Conservation (phyloP, 495 filamentous ascomycete species). For the Aspergillus funiculosus region DNA sequence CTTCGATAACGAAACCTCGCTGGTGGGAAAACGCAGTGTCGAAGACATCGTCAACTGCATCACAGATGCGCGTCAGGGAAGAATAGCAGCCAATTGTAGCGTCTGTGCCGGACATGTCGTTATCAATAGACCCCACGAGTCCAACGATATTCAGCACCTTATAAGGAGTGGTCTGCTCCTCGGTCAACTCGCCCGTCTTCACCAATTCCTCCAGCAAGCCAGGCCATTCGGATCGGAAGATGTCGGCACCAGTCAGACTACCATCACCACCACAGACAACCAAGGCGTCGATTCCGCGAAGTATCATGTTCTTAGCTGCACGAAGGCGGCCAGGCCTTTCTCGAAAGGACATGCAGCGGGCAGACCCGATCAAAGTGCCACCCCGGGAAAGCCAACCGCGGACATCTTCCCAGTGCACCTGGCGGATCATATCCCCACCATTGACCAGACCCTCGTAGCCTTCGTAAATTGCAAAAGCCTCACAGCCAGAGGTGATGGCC, state of each 20-base stretch:
- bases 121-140: constrained; percentile 95
- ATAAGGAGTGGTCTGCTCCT: constrained; percentile 65
- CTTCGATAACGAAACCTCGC: constrained; percentile 94
- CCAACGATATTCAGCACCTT: constrained; percentile 90
- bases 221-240: constrained; percentile 88
- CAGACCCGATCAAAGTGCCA: constrained; percentile 94
- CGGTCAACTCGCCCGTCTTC: constrained; percentile 56
- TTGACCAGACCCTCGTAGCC: constrained; percentile 94
- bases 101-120: constrained; percentile 94
- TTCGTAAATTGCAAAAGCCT: constrained; percentile 85
- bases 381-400: constrained; percentile 91
- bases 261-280: constrained; percentile 98
- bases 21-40: constrained; percentile 97
- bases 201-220: constrained; percentile 79
- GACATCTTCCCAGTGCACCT: constrained; percentile 91
- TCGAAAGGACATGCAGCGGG: constrained; percentile 82
- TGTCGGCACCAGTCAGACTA: constrained; percentile 92
- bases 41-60: constrained; percentile 93
- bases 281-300: constrained; percentile 89
- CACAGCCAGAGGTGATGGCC: constrained; percentile 79
- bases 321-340: constrained; percentile 74
- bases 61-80: constrained; percentile 84
- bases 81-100: constrained; percentile 98
- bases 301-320: constrained; percentile 88
- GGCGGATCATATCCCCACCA: constrained; percentile 78